Percentiles rank a stretch among this genome's conserved stretches.
phyloP scores from a whole-genome alignment of 1,284 basidiomycete species.

The Fomes fomentarius region DNA sequence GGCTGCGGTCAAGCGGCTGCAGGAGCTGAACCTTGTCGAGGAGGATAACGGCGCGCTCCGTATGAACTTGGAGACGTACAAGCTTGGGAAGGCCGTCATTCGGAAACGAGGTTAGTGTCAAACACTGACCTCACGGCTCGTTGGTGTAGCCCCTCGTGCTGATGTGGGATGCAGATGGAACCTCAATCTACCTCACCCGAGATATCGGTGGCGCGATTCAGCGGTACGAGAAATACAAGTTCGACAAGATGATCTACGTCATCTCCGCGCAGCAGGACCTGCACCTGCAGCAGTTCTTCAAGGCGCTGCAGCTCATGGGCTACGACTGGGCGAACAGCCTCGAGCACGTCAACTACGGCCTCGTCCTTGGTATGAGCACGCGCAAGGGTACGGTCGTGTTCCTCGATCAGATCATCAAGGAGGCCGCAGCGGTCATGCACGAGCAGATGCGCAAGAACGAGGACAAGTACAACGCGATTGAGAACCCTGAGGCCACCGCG shows the following conservation, averaged over 20 bases:
- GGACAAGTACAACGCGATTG: conserved; percentile 89
- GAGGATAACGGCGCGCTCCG: conserved; percentile 78
- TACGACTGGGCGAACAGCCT: conserved; percentile 85
- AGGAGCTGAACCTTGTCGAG: conserved; percentile 53
- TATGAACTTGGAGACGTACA: conserved; percentile 86
- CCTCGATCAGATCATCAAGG: conserved; percentile 93
- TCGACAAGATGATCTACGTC: conserved; percentile 99
- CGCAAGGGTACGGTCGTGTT: conserved; percentile 97
- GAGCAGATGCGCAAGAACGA: conserved; percentile 97
- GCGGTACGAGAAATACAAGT: conserved; percentile 90
- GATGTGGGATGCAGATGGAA: conserved; percentile 70
- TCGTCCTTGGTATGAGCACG: conserved; percentile 97
- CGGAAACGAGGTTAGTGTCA: conserved; percentile 75
- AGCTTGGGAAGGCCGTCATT: conserved; percentile 90
- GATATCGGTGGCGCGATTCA: conserved; percentile 96
- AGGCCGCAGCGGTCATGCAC: conserved; percentile 92
- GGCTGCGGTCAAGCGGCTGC: conserved; percentile 64
- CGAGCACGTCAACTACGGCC: conserved; percentile 91
- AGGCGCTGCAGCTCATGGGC: conserved; percentile 90
- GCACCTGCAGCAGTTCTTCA: conserved; percentile 94
- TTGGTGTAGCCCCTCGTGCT: neutral
- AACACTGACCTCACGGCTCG: neutral
- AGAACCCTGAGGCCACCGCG: conserved; percentile 84
- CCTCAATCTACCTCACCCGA: conserved; percentile 97
- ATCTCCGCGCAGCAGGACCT: conserved; percentile 95